phyloP scores from a whole-genome alignment of 2,329 filamentous ascomycete genomes.

The Sodiomyces alkalinus region DNA sequence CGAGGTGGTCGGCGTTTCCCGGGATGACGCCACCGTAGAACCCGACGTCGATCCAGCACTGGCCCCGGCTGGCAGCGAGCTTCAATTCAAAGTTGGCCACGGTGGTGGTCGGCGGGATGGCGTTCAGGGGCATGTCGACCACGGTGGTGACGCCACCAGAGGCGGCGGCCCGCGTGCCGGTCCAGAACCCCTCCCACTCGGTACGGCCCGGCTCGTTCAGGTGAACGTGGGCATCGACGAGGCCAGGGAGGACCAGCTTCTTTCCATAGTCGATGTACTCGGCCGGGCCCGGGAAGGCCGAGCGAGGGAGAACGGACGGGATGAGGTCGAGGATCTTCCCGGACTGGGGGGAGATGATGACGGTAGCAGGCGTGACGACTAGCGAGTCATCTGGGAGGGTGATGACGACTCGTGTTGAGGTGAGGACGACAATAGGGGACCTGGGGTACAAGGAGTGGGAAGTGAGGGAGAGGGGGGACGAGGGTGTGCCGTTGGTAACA shows the following conservation, averaged over 20 bases:
- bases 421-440: slow-evolving; percentile 56
- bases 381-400: slow-evolving; percentile 49
- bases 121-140: slow-evolving; percentile 94
- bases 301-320: slow-evolving; percentile 56
- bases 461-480: too few species aligned
- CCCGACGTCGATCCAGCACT: slow-evolving; percentile 98
- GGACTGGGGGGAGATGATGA: slow-evolving; percentile 60
- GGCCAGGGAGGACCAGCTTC: slow-evolving; percentile 69
- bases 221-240: slow-evolving; percentile 95
- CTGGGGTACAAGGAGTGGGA: slow-evolving; percentile 13
- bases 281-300: slow-evolving; percentile 56
- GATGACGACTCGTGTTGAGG: slow-evolving; percentile 71
- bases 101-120: slow-evolving; percentile 91
- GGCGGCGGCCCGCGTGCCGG: slow-evolving; percentile 82
- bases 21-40: slow-evolving; percentile 95
- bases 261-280: slow-evolving; percentile 76
- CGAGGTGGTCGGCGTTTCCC: slow-evolving; percentile 68
- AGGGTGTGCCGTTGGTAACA: too few species aligned
- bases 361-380: slow-evolving; percentile 62
- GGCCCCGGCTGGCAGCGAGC: slow-evolving; percentile 63
- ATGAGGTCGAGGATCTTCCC: slow-evolving; percentile 75
- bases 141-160: slow-evolving; percentile 95
- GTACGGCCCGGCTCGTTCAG: slow-evolving; percentile 93
- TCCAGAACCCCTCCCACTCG: slow-evolving; percentile 97
- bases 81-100: slow-evolving; percentile 72